Evolutionary conservation across 441 rosid genomes (phyloP).

Genomic region (Oxalis stricta): DNA sequence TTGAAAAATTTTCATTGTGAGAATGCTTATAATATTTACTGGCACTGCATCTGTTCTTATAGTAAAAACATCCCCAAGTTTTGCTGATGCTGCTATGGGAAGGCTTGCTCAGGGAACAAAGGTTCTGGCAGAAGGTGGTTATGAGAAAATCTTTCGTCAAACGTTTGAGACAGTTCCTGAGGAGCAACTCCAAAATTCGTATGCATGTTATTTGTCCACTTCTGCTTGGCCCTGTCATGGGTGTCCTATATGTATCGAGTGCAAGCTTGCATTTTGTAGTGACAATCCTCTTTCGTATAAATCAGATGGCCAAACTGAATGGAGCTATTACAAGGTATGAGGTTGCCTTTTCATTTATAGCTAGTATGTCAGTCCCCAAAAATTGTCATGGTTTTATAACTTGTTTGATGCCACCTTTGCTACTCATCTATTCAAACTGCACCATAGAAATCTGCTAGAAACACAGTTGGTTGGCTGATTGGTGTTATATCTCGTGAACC

Average conservation of each 20-base stretch:
- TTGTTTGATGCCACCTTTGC: background rate
- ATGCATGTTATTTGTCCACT: slow-evolving; percentile 80
- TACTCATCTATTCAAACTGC: background rate
- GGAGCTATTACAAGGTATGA: slow-evolving; percentile 93
- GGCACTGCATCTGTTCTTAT: background rate
- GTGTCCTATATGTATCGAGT: slow-evolving; percentile 60
- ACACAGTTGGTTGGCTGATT: background rate
- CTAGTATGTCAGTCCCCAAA: background rate
- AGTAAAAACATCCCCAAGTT: slow-evolving; percentile 91
- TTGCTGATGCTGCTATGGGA: slow-evolving; percentile 93
- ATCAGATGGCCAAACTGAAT: slow-evolving; percentile 48
- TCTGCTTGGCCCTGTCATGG: slow-evolving; percentile 98
- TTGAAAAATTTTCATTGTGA: background rate
- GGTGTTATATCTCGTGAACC: background rate
- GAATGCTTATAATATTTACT: background rate
- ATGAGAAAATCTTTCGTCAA: slow-evolving; percentile 74
- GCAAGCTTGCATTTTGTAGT: slow-evolving; percentile 76
- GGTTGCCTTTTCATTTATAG: background rate
- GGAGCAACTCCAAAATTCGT: slow-evolving; percentile 55
- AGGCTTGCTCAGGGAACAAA: slow-evolving; percentile 92
- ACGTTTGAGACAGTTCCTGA: slow-evolving; percentile 75
- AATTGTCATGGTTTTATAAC: background rate
- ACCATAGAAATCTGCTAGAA: background rate
- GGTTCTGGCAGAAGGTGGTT: slow-evolving; percentile 88
- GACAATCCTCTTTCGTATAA: slow-evolving; percentile 89